These are phyloP conservation scores for Linum trigynum DNA, from an alignment of 345 rosid species.

Conservation along the genomic window DNA sequence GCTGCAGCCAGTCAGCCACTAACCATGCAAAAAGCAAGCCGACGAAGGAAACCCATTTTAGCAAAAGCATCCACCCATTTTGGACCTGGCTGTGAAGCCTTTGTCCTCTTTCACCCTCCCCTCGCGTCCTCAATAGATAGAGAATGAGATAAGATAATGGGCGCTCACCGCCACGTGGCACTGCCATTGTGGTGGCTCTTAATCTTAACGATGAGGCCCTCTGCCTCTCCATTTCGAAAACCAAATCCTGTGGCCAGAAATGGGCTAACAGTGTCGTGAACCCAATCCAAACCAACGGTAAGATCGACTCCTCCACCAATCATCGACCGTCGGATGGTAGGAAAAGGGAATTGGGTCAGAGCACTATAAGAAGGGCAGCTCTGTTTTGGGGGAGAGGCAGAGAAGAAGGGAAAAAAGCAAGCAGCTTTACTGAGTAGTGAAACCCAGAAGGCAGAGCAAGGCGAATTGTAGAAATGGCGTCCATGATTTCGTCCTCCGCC, in stretches of 20 bases:
- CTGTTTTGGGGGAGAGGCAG: background rate
- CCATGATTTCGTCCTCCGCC: conserved; percentile 45
- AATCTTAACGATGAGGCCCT: conserved; percentile 17
- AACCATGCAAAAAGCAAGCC: background rate
- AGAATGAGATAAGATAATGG: conserved; percentile 22
- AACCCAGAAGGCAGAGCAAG: background rate
- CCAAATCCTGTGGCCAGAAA: conserved; percentile 12
- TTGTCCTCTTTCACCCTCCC: background rate
- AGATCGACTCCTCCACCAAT: conserved; percentile 10
- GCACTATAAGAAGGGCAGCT: background rate
- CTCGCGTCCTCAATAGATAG: too few species aligned
- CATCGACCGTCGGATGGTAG: conserved; percentile 23
- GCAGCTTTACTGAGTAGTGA: background rate
- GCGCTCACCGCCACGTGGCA: conserved; percentile 21
- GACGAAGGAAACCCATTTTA: background rate
- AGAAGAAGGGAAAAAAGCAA: background rate
- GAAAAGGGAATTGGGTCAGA: conserved; percentile 4
- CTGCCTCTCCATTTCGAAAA: background rate
- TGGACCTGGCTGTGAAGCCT: background rate
- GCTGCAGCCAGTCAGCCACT: too few species aligned
- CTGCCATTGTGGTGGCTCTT: conserved; percentile 14
- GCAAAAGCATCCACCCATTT: background rate
- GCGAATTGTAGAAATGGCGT: conserved; percentile 30
- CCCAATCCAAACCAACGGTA: conserved; percentile 26
- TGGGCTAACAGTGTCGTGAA: conserved; percentile 5